Evolutionary conservation across 257 asterid species (phyloP), one percentile per base, ranked within the genome.

Genomic region (Scutellaria barbata): DNA sequence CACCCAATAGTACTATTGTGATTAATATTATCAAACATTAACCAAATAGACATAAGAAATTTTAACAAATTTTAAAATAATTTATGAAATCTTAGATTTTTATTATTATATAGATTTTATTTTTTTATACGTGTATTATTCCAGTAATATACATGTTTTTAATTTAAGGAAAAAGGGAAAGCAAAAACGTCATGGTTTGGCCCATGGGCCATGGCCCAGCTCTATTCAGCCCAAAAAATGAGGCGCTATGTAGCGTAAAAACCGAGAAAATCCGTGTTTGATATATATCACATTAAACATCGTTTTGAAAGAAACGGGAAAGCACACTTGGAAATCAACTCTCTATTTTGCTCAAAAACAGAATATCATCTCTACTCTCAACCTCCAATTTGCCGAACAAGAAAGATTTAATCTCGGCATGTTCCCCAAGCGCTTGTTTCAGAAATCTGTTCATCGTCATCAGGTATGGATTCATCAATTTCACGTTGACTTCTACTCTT

Each of bases 391-490:
- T 73, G 71, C n/a, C 16, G 55, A 59, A 3, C 25, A 57, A 65
- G 47, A 48, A 22, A 16, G 47, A 10, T 8, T 42, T 46, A 59
- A 18, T 43, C 33, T 22, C 71, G 81, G 66, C 76, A 92, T 92
- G 98, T 85, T 89, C 73, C 89, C 92, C 1, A 92, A 85, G 52
- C 95, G 88, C 77, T 79, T 92, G 54, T 83, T 92, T 30, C 90
- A 86, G 79, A 92, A 89, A 81, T 92, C 90, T 52, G 79, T 83
- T 25, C 81, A 83, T 63, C 82, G 80, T 70, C 86, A 79, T 56
- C 88, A 55, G 86, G 88, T 83, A 42, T 40, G 17, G 11, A 66
- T 22, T 25, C 75, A 69, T 61, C 76, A 18, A 39, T 52, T 30
- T 52, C 47, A 22, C 60, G 70, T 76, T 66, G 76, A 66, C 60